Percentiles rank a stretch among this genome's conserved stretches.
Evolutionary conservation across 2,329 filamentous ascomycete species (phyloP).

Genomic region (Fulvia fulva): DNA sequence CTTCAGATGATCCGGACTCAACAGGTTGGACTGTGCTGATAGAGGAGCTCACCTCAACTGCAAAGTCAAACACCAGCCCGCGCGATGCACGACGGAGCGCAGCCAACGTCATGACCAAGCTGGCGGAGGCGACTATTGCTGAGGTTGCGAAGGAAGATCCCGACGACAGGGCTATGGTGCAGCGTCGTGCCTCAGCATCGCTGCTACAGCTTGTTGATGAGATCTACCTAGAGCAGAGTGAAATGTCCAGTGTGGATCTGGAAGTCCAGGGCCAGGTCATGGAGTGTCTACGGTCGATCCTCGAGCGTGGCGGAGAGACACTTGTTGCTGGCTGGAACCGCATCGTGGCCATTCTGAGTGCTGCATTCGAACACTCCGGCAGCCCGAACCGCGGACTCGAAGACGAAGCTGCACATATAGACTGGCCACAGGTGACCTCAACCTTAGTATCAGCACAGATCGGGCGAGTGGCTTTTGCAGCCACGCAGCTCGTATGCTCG

Average conservation of each 20-base stretch:
- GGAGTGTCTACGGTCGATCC: conserved; percentile 61
- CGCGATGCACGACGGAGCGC: conserved; percentile 46
- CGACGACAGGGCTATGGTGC: conserved; percentile 26
- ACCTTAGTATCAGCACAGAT: conserved; percentile 63
- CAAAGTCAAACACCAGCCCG: conserved; percentile 37
- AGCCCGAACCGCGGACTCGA: conserved; percentile 5
- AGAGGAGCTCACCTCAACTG: conserved; percentile 49
- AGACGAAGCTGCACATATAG: conserved; percentile 18
- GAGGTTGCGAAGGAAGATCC: conserved; percentile 50
- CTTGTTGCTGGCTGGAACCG: conserved; percentile 80
- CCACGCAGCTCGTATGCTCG: conserved; percentile 86
- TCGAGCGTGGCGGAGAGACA: conserved; percentile 85
- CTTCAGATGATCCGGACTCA: conserved; percentile 60
- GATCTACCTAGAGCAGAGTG: conserved; percentile 27
- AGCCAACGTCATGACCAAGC: conserved; percentile 47
- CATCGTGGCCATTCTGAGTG: conserved; percentile 79
- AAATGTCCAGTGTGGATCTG: conserved; percentile 28
- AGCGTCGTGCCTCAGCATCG: conserved; percentile 30
- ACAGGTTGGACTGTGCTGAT: conserved; percentile 75
- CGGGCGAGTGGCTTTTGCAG: conserved; percentile 81
- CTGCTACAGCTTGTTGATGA: conserved; percentile 47
- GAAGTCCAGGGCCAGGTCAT: conserved; percentile 70
- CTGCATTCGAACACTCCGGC: conserved; percentile 60
- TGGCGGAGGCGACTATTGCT: conserved; percentile 47
- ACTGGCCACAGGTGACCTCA: conserved; percentile 28